These are phyloP conservation scores for Kodamaea arcana DNA, from an alignment of 1,139 yeast genomes.

Conservation along the genomic window DNA sequence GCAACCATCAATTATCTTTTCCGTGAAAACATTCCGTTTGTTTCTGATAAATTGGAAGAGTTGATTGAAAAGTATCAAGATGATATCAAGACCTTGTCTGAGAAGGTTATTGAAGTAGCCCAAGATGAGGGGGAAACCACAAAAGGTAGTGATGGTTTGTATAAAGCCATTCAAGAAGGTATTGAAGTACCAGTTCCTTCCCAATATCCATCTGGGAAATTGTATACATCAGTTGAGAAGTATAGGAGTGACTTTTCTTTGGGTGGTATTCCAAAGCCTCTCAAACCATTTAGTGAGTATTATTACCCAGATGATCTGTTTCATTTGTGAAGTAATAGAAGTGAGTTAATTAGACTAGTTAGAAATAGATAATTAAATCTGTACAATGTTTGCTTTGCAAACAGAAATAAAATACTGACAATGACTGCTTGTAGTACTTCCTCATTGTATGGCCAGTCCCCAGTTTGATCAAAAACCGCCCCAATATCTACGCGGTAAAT, in stretches of 20 bases:
- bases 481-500: too few species aligned
- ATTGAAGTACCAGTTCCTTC: constrained; percentile 23
- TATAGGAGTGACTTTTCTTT: constrained; percentile 21
- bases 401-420: too few species aligned
- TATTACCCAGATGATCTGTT: constrained; percentile 26
- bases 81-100: constrained; percentile 15
- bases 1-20: constrained; percentile 27
- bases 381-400: too few species aligned
- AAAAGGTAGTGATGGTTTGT: constrained; percentile 7
- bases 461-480: neutral
- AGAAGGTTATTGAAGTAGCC: constrained; percentile 9
- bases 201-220: constrained; percentile 25
- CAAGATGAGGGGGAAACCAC: constrained; percentile 4
- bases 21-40: constrained; percentile 20
- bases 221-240: constrained; percentile 16
- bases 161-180: constrained; percentile 11
- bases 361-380: too few species aligned
- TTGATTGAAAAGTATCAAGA: constrained; percentile 19
- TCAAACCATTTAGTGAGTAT: constrained; percentile 28
- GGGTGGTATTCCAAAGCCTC: constrained; percentile 33
- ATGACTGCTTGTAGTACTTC: too few species aligned
- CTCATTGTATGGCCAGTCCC: too few species aligned
- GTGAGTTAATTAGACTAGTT: too few species aligned
- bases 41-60: constrained; percentile 24
- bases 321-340: constrained; percentile 20